A percentile compares a stretch with the other conserved stretches of the same genome.
Evolutionary conservation across 352 stramenopile genomes (phyloP).

Genomic region (Phytophthora pinifolia): DNA sequence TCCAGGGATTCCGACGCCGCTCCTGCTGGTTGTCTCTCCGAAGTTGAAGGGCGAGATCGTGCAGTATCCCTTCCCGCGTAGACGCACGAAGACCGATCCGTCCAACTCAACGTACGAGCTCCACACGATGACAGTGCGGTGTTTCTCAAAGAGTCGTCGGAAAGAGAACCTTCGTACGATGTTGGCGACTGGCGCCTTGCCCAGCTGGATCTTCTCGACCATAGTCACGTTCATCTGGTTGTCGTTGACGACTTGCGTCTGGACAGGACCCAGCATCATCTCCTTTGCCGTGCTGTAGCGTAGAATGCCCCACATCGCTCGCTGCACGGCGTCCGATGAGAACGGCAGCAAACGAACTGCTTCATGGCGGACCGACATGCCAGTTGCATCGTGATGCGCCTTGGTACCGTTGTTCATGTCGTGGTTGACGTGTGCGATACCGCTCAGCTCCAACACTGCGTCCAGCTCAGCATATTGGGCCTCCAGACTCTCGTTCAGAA

Average conservation of each 20-base stretch:
- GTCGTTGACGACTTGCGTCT: slow-evolving; percentile 25
- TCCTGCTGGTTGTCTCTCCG: neutral
- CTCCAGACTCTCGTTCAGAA: slow-evolving; percentile 26
- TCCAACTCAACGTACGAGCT: slow-evolving; percentile 35
- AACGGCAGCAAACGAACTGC: slow-evolving; percentile 33
- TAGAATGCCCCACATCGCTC: slow-evolving; percentile 30
- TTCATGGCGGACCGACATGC: slow-evolving; percentile 26
- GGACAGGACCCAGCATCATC: slow-evolving; percentile 28
- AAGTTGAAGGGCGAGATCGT: slow-evolving; percentile 15
- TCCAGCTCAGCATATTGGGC: slow-evolving; percentile 27
- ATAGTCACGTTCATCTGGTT: slow-evolving; percentile 37
- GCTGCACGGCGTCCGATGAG: slow-evolving; percentile 25
- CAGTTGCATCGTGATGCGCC: slow-evolving; percentile 16
- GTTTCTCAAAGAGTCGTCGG: slow-evolving; percentile 24
- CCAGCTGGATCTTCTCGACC: slow-evolving; percentile 30
- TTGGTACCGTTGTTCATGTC: slow-evolving; percentile 35
- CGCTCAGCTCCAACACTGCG: slow-evolving; percentile 17
- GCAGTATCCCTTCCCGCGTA: slow-evolving; percentile 39
- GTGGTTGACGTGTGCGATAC: slow-evolving; percentile 14
- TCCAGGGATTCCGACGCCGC: slow-evolving; percentile 11
- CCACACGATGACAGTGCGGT: slow-evolving; percentile 31
- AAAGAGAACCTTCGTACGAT: slow-evolving; percentile 29
- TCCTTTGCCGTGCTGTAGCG: slow-evolving; percentile 27
- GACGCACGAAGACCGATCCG: slow-evolving; percentile 35
- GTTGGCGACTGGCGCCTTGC: slow-evolving; percentile 15